Evolutionary conservation across 805 yeast species (phyloP).

Genomic region (Yarrowia deformans): DNA sequence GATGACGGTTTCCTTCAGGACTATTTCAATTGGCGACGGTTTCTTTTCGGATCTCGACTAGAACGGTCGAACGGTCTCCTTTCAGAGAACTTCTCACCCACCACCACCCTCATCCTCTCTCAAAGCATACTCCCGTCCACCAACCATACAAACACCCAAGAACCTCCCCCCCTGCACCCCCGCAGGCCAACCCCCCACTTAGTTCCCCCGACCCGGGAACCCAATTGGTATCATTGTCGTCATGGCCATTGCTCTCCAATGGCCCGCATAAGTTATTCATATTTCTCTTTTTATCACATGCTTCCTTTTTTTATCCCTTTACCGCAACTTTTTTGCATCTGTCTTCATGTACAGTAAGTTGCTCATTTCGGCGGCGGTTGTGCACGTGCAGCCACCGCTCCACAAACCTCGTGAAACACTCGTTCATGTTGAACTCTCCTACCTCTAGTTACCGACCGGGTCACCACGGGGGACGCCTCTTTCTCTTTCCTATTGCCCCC

Average conservation of each 20-base stretch:
- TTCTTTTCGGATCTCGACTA: no score
- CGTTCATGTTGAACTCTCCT: not conserved
- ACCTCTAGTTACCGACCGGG: no score
- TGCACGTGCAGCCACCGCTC: not conserved
- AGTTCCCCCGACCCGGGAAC: no score
- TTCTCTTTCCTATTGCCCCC: no score
- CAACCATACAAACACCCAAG: not conserved
- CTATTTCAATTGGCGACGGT: no score
- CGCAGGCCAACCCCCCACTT: no score
- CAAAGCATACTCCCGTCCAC: not conserved
- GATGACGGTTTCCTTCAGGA: no score
- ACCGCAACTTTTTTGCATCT: not conserved
- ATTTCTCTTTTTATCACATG: not conserved
- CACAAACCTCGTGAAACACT: not conserved
- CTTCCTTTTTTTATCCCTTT: not conserved
- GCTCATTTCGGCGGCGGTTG: not conserved
- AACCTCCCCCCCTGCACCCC: not conserved
- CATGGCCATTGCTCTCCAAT: constrained; percentile 1
- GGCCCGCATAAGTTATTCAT: constrained; percentile 28
- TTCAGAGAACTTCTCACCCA: no score
- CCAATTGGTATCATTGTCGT: not conserved
- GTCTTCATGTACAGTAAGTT: not conserved
- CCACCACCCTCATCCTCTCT: not conserved
- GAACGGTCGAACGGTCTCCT: no score
- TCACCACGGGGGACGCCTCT: no score